Evolutionary conservation across 2,329 filamentous ascomycete species (phyloP).

Genomic region (Lachnellula subtilissima): DNA sequence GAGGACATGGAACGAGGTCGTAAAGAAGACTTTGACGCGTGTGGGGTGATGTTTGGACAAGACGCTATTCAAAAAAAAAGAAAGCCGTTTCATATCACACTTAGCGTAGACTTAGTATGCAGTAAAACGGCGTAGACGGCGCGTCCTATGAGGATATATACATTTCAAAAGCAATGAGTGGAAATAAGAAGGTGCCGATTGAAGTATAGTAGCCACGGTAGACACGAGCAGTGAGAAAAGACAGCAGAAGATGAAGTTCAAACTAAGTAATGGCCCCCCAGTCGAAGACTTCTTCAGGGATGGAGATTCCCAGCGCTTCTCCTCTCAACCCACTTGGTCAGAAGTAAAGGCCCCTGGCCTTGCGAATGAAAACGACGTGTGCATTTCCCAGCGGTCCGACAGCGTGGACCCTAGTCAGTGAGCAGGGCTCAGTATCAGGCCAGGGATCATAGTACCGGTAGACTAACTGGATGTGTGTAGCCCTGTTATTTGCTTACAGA

Average conservation of each 20-base stretch:
- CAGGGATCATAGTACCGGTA: too few species aligned
- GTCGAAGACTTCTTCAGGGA: not conserved
- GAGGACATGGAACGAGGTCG: not conserved
- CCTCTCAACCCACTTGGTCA: not conserved
- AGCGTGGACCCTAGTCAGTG: too few species aligned
- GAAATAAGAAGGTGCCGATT: too few species aligned
- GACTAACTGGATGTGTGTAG: too few species aligned
- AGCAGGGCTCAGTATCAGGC: too few species aligned
- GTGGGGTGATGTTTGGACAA: constrained; percentile 4
- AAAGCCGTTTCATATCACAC: constrained; percentile 1
- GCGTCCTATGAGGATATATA: not conserved
- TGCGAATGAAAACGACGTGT: too few species aligned
- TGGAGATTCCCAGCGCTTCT: not conserved
- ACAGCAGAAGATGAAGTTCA: not conserved
- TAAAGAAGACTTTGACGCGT: constrained; percentile 7
- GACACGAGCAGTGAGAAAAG: not conserved
- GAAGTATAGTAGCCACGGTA: too few species aligned
- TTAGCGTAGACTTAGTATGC: not conserved
- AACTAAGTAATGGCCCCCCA: not conserved
- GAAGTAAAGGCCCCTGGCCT: too few species aligned
- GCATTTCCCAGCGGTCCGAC: too few species aligned
- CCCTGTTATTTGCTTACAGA: too few species aligned
- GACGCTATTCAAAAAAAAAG: not conserved
- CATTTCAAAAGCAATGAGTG: not conserved
- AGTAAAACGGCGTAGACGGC: not conserved